phyloP scores from a whole-genome alignment of 1,284 basidiomycete species.

The Macrocystidia cucumis region DNA sequence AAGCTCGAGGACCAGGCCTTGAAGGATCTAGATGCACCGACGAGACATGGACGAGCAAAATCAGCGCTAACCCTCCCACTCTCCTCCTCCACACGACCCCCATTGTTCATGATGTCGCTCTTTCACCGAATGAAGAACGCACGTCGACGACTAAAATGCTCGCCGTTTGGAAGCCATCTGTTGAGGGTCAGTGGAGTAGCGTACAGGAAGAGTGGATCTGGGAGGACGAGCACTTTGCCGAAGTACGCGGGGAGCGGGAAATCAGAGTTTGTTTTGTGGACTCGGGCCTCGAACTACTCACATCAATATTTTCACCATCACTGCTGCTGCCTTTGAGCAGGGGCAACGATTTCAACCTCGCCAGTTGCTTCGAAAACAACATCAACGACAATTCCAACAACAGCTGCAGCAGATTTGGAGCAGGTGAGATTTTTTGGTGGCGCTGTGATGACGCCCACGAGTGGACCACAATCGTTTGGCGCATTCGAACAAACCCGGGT shows the following conservation, averaged over 20 bases:
- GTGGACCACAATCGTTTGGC: too few relatives aligned
- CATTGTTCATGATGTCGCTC: slow-evolving; percentile 16
- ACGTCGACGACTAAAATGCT: slow-evolving; percentile 47
- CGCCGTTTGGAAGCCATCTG: slow-evolving; percentile 58
- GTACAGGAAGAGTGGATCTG: slow-evolving; percentile 78
- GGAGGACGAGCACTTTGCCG: slow-evolving; percentile 71
- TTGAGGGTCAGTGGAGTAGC: slow-evolving; percentile 70
- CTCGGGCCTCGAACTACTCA: slow-evolving; percentile 36
- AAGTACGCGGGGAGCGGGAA: slow-evolving; percentile 84
- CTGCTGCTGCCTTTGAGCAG: too few relatives aligned
- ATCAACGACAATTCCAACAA: too few relatives aligned
- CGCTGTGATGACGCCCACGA: too few relatives aligned
- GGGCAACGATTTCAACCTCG: too few relatives aligned
- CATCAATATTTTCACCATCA: too few relatives aligned
- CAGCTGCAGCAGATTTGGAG: too few relatives aligned
- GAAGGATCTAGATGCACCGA: too few relatives aligned
- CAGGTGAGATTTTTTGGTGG: too few relatives aligned
- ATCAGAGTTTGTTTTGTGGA: slow-evolving; percentile 27
- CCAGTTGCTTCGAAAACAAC: too few relatives aligned
- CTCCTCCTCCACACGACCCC: slow-evolving; percentile 4
- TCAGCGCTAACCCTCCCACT: slow-evolving; percentile 28
- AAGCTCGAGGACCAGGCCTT: too few relatives aligned
- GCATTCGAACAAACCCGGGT: too few relatives aligned
- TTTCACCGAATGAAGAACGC: slow-evolving; percentile 26
- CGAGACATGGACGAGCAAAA: slow-evolving; percentile 19